Evolutionary conservation across 352 stramenopile genomes (phyloP), one percentile per base, ranked within the genome.

Genomic region (Globisporangium emineosum): DNA sequence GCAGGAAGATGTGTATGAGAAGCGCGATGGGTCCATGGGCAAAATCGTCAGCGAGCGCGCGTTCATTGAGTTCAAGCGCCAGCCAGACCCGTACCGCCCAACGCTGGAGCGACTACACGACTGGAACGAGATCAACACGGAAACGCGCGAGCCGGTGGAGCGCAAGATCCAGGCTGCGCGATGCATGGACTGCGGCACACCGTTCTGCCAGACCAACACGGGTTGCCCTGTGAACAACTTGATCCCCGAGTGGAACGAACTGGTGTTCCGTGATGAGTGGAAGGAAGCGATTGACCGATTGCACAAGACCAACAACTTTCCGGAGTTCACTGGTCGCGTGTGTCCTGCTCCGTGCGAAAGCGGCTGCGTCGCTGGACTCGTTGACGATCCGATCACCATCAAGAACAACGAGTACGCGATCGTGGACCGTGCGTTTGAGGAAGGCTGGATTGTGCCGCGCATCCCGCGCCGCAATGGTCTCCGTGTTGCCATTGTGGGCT

Each of bases 321-420:
- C 97, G 13, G 97, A 99, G 80, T 99, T 99, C 70, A 99, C 97
- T 0, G 97, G 97, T 65, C 86, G 96, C 62, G 96, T 99, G 17
- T 99, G 97, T 70, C 97, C 97, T 13, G 97, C 97, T 59, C 97
- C 97, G 6, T 99, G 97, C 64, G 97, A 99, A 70, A 90, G 91
- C 15, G 95, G 91, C 3, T 99, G 97, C 66, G 96, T 99, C 3
- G 94, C 96, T 12, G 97, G 97, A 5, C 82, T 99, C 25, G 84
- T 99, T 27, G 96, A 99, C 74, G 83, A 95, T 50, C 94, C 96
- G 50, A 91, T 99, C 35, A 99, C 97, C 7, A 99, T 99, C 78
- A 99, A 99, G 78, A 98, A 98, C 80, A 98, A 98, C 64, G 97
- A 99, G 85, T 99, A 99, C 80, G 86, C 94, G 17, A 99, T 99